These are phyloP conservation scores for Emydomyces testavorans DNA, from an alignment of 2,329 filamentous ascomycete genomes.

Conservation along the genomic window DNA sequence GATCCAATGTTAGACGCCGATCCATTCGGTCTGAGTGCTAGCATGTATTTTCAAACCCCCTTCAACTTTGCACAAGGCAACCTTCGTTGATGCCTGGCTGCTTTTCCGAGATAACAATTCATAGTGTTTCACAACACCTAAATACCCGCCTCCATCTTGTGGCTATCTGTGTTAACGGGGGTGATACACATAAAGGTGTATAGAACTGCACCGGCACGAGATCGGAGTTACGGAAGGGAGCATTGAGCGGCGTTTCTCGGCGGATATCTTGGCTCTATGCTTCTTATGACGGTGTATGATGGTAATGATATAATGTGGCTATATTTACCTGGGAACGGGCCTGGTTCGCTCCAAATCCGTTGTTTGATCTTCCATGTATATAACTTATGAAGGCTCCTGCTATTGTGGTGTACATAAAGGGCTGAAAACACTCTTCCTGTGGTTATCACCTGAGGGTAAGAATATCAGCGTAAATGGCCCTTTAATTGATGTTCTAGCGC, in stretches of 20 bases:
- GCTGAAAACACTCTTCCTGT: too few relatives aligned
- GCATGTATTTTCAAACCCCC: conserved; percentile 85
- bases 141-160: background rate
- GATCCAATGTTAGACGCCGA: conserved; percentile 86
- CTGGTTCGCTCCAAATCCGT: background rate
- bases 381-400: too few relatives aligned
- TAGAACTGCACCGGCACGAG: background rate
- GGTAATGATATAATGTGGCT: conserved; percentile 2
- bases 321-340: background rate
- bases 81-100: conserved; percentile 22
- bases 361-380: background rate
- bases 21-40: conserved; percentile 83
- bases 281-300: conserved; percentile 7
- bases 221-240: background rate
- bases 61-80: conserved; percentile 44
- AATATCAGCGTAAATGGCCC: too few relatives aligned
- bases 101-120: background rate
- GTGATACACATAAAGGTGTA: background rate
- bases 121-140: too few relatives aligned
- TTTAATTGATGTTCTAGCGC: too few relatives aligned
- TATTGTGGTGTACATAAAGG: too few relatives aligned
- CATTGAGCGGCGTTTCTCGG: background rate
- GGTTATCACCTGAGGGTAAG: too few relatives aligned
- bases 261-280: background rate
- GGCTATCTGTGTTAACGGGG: background rate